phyloP scores from a whole-genome alignment of 176 grass and related monocot species.

The Musa schizocarpa region DNA sequence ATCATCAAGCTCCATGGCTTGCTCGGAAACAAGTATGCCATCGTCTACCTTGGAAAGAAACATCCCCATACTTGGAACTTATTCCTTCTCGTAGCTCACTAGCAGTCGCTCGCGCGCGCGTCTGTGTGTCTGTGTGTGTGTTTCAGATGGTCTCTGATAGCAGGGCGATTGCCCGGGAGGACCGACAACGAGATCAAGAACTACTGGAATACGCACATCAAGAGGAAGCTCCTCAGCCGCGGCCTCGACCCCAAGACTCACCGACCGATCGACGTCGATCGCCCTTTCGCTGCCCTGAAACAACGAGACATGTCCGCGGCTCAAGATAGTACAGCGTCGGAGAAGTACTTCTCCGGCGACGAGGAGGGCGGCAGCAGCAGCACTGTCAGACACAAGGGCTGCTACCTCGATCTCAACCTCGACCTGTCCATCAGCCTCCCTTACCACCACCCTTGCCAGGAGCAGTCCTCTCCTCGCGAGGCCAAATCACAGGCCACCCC shows the following conservation, averaged over 20 bases:
- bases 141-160: conserved; percentile 16
- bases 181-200: conserved; percentile 87
- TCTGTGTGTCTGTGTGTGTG: no score
- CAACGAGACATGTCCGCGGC: neutral
- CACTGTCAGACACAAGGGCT: no score
- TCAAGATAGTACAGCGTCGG: neutral
- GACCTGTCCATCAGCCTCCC: neutral
- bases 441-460: neutral
- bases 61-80: no score
- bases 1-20: conserved; percentile 3
- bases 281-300: neutral
- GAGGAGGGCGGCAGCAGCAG: neutral
- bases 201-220: conserved; percentile 99
- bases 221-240: conserved; percentile 62
- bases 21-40: neutral
- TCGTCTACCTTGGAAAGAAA: neutral
- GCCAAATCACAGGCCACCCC: no score
- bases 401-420: neutral
- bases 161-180: conserved; percentile 2
- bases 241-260: conserved; percentile 10
- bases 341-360: neutral
- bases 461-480: neutral
- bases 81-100: no score
- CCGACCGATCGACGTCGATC: neutral
- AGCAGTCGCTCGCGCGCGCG: no score